These are phyloP conservation scores for Cucurbitaria berberidis DNA, from an alignment of 2,329 filamentous ascomycete species.

Conservation along the genomic window DNA sequence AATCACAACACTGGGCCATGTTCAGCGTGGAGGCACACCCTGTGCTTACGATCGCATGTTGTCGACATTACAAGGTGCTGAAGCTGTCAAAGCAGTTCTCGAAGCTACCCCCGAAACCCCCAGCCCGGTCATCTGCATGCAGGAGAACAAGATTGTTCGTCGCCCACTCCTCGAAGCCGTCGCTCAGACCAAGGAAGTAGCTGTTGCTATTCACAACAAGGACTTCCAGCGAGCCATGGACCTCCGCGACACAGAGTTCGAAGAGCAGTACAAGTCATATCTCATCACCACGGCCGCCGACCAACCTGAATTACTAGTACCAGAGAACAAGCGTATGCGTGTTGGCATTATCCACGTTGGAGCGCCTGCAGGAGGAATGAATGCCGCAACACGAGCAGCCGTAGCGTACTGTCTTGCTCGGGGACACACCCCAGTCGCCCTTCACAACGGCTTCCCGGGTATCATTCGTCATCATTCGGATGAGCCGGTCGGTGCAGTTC, in stretches of 20 bases:
- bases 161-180: constrained; percentile 91
- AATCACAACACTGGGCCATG: constrained; percentile 93
- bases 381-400: constrained; percentile 90
- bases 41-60: constrained; percentile 95
- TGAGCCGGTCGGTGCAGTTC: constrained; percentile 79
- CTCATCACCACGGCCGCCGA: constrained; percentile 87
- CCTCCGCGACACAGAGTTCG: constrained; percentile 90
- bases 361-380: constrained; percentile 96
- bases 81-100: constrained; percentile 42
- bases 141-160: constrained; percentile 95
- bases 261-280: constrained; percentile 89
- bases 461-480: constrained; percentile 90
- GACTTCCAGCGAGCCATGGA: constrained; percentile 89
- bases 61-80: constrained; percentile 76
- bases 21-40: constrained; percentile 92
- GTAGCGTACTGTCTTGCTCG: constrained; percentile 91
- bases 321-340: constrained; percentile 80
- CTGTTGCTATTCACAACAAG: constrained; percentile 79
- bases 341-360: constrained; percentile 97
- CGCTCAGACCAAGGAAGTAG: constrained; percentile 80
- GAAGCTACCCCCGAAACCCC: constrained; percentile 76
- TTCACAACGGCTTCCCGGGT: constrained; percentile 96
- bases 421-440: constrained; percentile 90
- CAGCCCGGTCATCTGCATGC: constrained; percentile 94
- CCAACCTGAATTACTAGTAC: constrained; percentile 70